Evolutionary conservation across 192 early-diverging fungal species (phyloP).

Genomic region (Jimgerdemannia lactiflua): DNA sequence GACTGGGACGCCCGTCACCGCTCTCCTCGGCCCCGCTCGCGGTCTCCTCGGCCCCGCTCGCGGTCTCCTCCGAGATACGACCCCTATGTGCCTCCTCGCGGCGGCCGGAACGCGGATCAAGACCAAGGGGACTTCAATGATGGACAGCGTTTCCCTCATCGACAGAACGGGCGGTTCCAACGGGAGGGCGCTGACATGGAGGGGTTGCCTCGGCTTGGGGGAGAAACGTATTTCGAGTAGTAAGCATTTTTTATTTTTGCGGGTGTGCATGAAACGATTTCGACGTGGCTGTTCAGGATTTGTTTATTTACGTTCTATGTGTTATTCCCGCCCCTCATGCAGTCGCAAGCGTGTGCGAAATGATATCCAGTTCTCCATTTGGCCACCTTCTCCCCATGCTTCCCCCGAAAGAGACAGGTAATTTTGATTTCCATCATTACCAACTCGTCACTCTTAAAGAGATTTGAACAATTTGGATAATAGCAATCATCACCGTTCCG

Average conservation of each 20-base stretch:
- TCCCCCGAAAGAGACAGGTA: slow-evolving; percentile 21
- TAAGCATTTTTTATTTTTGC: background rate
- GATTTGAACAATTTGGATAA: slow-evolving; percentile 19
- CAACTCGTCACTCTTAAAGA: slow-evolving; percentile 1
- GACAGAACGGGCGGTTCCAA: background rate
- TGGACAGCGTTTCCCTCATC: background rate
- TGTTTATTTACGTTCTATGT: background rate
- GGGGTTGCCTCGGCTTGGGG: background rate
- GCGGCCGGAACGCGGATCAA: background rate
- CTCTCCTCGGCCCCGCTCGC: no score
- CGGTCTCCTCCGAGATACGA: background rate
- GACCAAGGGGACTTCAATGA: background rate
- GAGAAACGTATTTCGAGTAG: slow-evolving; percentile 4
- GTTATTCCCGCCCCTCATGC: slow-evolving; percentile 8
- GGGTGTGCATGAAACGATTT: background rate
- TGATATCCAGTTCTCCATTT: slow-evolving; percentile 29
- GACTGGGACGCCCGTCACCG: background rate
- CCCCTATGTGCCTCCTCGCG: background rate
- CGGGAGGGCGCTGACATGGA: background rate
- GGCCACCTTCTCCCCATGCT: slow-evolving; percentile 43
- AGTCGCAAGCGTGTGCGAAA: slow-evolving; percentile 35
- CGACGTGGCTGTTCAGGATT: background rate
- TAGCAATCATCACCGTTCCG: background rate
- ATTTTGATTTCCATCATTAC: background rate
- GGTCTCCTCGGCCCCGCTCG: no score